Evolutionary conservation across 306 rosid genomes (phyloP).

Genomic region (Cicer bijugum): DNA sequence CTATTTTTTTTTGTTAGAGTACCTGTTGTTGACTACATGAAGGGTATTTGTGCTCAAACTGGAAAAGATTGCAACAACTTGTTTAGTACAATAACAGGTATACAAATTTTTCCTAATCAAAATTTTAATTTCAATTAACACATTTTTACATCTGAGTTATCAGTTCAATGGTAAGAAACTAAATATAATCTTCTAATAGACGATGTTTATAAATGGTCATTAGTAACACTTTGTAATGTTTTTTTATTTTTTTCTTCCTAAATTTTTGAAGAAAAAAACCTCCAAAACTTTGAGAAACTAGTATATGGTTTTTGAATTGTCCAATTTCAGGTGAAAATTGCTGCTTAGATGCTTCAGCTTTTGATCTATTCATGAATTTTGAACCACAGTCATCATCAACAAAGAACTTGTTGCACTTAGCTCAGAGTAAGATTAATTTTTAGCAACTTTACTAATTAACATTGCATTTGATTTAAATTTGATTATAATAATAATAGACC

Average conservation of each 20-base stretch:
- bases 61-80: constrained; percentile 60
- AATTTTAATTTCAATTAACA: background rate
- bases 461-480: background rate
- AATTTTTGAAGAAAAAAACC: background rate
- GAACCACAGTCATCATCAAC: constrained; percentile 72
- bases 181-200: too few species aligned
- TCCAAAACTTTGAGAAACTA: background rate
- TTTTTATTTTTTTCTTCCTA: too few species aligned
- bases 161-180: too few species aligned
- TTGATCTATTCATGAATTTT: constrained; percentile 48
- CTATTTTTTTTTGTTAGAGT: constrained; percentile 38
- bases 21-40: constrained; percentile 39
- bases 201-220: too few species aligned
- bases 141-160: background rate
- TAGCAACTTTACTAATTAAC: background rate
- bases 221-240: too few species aligned
- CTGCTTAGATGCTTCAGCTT: constrained; percentile 61
- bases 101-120: background rate
- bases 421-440: constrained; percentile 56
- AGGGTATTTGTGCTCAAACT: constrained; percentile 47
- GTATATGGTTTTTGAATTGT: background rate
- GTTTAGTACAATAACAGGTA: constrained; percentile 54
- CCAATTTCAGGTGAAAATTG: constrained; percentile 61
- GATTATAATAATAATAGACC: background rate
- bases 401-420: constrained; percentile 68